Evolutionary conservation across 768 basidiomycete species (phyloP).

Genomic region (Suillus fuscotomentosus): DNA sequence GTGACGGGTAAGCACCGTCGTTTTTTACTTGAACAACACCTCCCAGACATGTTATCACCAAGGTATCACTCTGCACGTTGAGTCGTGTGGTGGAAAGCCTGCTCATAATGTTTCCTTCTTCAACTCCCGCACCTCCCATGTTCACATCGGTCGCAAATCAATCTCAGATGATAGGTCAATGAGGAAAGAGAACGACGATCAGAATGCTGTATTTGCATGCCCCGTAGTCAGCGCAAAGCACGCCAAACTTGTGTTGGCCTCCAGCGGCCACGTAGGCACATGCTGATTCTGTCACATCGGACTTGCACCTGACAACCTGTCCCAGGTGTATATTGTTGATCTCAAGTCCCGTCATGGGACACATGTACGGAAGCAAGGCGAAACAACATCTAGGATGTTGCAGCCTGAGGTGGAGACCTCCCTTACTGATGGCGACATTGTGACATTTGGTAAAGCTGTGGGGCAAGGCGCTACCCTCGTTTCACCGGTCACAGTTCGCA

Average conservation of each 20-base stretch:
- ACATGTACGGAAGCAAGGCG: constrained; percentile 54
- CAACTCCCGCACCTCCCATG: constrained; percentile 46
- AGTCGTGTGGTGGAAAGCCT: constrained; percentile 45
- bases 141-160: constrained; percentile 71
- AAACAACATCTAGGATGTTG: constrained; percentile 46
- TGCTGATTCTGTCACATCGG: constrained; percentile 13
- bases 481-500: constrained; percentile 57
- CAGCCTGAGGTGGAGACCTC: constrained; percentile 53
- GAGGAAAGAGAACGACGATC: constrained; percentile 38
- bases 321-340: constrained; percentile 69
- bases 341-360: constrained; percentile 77
- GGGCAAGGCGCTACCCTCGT: constrained; percentile 61
- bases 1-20: constrained; percentile 43
- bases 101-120: constrained; percentile 50
- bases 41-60: constrained; percentile 13
- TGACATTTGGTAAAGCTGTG: constrained; percentile 80
- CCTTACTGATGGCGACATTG: constrained; percentile 63
- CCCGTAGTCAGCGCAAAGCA: constrained; percentile 79
- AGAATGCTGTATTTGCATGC: constrained; percentile 66
- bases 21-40: constrained; percentile 14
- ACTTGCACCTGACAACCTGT: constrained; percentile 15
- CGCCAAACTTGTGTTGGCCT: constrained; percentile 73
- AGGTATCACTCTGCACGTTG: constrained; percentile 64
- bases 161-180: constrained; percentile 41
- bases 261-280: constrained; percentile 61